Percentiles rank a stretch among this genome's conserved stretches.
Evolutionary conservation across 345 rosid species (phyloP).

Genomic region (Pugionium dolabratum): DNA sequence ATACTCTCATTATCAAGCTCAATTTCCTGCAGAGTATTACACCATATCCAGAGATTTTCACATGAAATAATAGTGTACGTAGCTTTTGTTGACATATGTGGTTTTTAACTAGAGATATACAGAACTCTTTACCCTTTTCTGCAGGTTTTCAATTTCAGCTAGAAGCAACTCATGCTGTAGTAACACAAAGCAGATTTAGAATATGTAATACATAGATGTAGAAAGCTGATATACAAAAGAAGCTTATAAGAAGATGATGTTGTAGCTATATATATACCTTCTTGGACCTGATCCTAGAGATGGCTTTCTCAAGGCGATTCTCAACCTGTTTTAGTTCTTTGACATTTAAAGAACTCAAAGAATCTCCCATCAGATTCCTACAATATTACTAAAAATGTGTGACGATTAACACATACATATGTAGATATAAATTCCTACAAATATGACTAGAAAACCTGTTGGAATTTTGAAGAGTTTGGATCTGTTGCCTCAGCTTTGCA

Average conservation of each 20-base stretch:
- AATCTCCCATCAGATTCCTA: constrained; percentile 94
- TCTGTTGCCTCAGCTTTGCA: constrained; percentile 88
- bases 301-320: constrained; percentile 92
- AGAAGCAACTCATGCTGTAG: constrained; percentile 93
- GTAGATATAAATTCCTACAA: neutral
- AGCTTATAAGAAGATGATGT: neutral
- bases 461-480: constrained; percentile 87
- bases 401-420: neutral
- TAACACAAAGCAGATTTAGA: constrained; percentile 18
- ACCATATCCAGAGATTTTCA: neutral
- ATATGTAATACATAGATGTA: neutral
- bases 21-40: constrained; percentile 55
- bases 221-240: neutral
- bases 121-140: constrained; percentile 66
- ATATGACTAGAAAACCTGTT: constrained; percentile 61
- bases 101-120: neutral
- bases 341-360: constrained; percentile 70
- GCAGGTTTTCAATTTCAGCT: constrained; percentile 85
- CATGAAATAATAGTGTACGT: too few relatives aligned
- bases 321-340: constrained; percentile 97
- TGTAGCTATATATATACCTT: constrained; percentile 56
- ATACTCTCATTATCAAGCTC: constrained; percentile 88
- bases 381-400: constrained; percentile 12
- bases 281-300: constrained; percentile 89
- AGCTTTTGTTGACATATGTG: neutral